phyloP scores from a whole-genome alignment of 106 monocot species.

The Dendrobium huoshanense region DNA sequence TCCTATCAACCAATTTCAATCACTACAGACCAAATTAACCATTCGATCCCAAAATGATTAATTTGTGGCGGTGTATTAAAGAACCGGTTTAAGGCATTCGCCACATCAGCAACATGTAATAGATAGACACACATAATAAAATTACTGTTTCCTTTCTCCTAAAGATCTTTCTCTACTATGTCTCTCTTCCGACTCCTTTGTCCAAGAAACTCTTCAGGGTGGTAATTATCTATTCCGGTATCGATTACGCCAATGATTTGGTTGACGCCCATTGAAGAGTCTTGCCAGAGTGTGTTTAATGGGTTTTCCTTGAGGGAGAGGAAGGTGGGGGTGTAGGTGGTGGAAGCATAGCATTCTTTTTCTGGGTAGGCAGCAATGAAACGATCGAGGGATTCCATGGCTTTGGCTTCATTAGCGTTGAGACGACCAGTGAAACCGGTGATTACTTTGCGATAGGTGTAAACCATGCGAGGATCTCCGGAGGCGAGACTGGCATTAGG shows the following conservation, averaged over 20 bases:
- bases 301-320: conserved; percentile 16
- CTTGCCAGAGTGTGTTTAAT: conserved; percentile 1
- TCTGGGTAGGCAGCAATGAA: conserved; percentile 39
- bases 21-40: too few species aligned
- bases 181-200: too few species aligned
- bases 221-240: conserved; percentile 22
- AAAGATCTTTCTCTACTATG: too few species aligned
- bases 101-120: too few species aligned
- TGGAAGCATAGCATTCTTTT: conserved; percentile 1
- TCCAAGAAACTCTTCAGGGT: conserved; percentile 6
- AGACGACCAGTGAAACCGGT: conserved; percentile 33
- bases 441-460: conserved; percentile 1
- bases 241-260: conserved; percentile 42
- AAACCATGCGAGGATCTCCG: neutral
- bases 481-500: neutral
- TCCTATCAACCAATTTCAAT: too few species aligned
- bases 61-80: too few species aligned
- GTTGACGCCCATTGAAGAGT: conserved; percentile 7
- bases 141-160: too few species aligned
- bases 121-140: too few species aligned
- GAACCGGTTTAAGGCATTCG: too few species aligned
- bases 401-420: conserved; percentile 22
- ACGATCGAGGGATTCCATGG: conserved; percentile 16
- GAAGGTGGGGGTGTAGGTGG: conserved; percentile 55
- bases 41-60: too few species aligned